Conservation (phyloP, 2,329 filamentous ascomycete species). For the Talaromyces funiculosus region DNA sequence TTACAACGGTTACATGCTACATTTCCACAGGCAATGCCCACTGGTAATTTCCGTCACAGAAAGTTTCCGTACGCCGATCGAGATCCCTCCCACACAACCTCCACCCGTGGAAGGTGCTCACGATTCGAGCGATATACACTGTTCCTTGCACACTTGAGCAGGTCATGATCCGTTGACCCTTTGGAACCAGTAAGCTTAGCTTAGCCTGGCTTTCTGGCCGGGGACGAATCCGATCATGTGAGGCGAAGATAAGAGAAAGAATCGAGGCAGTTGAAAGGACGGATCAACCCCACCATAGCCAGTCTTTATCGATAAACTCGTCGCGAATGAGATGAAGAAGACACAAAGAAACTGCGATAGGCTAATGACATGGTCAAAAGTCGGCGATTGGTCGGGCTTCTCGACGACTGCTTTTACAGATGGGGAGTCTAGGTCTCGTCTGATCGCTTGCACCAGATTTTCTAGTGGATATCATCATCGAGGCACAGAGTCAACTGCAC, state of each 20-base stretch:
- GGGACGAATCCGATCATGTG: neutral
- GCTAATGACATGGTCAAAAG: neutral
- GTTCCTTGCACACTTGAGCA: neutral
- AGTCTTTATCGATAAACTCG: slow-evolving; percentile 4
- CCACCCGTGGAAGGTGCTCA: neutral
- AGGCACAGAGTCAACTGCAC: neutral
- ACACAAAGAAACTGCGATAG: neutral
- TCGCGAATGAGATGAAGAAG: neutral
- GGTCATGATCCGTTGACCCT: neutral
- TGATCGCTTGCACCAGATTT: neutral
- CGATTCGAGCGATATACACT: neutral
- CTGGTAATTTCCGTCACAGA: neutral
- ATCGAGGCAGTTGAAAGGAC: neutral
- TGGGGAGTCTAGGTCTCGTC: slow-evolving; percentile 4
- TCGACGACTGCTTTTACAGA: neutral
- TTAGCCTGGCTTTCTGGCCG: neutral
- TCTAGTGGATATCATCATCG: slow-evolving; percentile 5
- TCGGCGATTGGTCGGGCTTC: slow-evolving; percentile 6
- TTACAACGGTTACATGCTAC: neutral
- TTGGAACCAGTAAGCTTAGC: neutral
- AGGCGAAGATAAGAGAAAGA: neutral
- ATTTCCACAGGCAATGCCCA: neutral
- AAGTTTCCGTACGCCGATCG: neutral
- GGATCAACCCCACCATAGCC: neutral
- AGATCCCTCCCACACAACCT: neutral